These are phyloP conservation scores for Thermoascus crustaceus DNA, from an alignment of 2,329 filamentous ascomycete species.

Conservation along the genomic window DNA sequence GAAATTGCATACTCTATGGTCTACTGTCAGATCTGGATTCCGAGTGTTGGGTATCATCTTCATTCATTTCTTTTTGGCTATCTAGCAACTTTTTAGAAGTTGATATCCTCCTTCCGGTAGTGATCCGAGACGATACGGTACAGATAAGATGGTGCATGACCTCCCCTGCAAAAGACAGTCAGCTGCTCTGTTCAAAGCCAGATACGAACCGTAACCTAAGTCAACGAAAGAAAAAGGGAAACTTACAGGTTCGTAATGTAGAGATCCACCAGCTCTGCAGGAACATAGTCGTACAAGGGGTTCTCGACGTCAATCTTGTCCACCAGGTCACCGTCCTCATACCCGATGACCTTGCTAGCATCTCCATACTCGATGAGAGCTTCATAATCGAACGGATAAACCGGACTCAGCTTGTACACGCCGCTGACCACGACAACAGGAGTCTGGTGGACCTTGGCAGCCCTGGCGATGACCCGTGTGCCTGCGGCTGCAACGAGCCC, in stretches of 20 bases:
- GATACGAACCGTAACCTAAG: no score
- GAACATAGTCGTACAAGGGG: constrained; percentile 74
- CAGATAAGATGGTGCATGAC: constrained; percentile 56
- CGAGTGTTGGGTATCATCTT: constrained; percentile 3
- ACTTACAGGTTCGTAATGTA: constrained; percentile 72
- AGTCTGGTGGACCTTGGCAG: constrained; percentile 71
- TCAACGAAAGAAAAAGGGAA: not conserved
- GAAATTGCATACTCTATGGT: no score
- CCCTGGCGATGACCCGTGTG: constrained; percentile 73
- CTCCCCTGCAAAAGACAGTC: constrained; percentile 39
- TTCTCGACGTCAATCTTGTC: constrained; percentile 70
- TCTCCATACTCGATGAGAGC: constrained; percentile 80
- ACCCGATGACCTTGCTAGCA: constrained; percentile 65
- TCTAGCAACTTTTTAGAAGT: constrained; percentile 24
- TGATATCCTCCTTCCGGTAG: constrained; percentile 56
- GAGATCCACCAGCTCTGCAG: constrained; percentile 55
- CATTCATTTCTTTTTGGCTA: constrained; percentile 10
- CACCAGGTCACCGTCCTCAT: constrained; percentile 71
- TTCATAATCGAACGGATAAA: constrained; percentile 76
- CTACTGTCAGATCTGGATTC: no score
- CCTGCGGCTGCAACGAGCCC: constrained; percentile 77
- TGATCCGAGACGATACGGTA: constrained; percentile 60
- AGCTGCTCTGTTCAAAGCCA: constrained; percentile 8
- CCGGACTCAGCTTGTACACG: constrained; percentile 87
- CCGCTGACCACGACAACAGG: constrained; percentile 84